phyloP scores from a whole-genome alignment of 2,329 filamentous ascomycete species.

The Clonostachys byssicola region DNA sequence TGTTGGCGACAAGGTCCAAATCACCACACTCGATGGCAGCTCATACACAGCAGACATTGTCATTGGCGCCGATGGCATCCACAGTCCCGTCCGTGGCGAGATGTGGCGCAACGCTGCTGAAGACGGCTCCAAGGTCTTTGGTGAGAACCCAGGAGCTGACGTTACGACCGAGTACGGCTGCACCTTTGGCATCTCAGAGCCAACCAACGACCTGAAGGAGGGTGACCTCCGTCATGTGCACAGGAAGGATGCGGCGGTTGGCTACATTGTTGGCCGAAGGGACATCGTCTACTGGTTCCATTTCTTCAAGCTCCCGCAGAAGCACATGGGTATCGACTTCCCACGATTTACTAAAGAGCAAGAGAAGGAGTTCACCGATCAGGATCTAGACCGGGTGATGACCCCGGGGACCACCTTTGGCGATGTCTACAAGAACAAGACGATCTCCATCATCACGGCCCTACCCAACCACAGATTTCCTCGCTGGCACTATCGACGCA shows the following conservation, averaged over 20 bases:
- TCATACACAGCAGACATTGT: conserved; percentile 12
- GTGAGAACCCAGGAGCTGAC: conserved; percentile 7
- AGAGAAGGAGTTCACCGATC: conserved; percentile 15
- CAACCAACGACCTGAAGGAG: conserved; percentile 10
- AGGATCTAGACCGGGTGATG: conserved; percentile 10
- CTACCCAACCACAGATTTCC: conserved; percentile 23
- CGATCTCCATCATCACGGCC: conserved; percentile 19
- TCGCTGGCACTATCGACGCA: conserved; percentile 22
- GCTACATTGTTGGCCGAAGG: conserved; percentile 20
- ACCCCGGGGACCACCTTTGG: conserved; percentile 16
- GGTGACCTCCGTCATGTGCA: conserved; percentile 10
- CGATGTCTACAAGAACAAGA: conserved; percentile 16
- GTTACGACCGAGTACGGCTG: conserved; percentile 20
- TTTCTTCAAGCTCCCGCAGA: conserved; percentile 18
- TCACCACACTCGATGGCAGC: conserved; percentile 11
- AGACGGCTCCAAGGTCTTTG: background rate
- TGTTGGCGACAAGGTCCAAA: conserved; percentile 5
- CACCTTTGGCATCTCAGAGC: conserved; percentile 29
- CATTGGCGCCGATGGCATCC: conserved; percentile 31
- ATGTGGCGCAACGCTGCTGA: conserved; percentile 7
- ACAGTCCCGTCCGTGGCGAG: conserved; percentile 24
- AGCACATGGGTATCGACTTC: conserved; percentile 20
- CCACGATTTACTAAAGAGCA: conserved; percentile 23
- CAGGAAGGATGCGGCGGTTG: conserved; percentile 13
- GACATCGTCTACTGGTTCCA: conserved; percentile 28